These are phyloP conservation scores for Austroboletus niveus DNA, from an alignment of 1,284 basidiomycete species.

Conservation along the genomic window DNA sequence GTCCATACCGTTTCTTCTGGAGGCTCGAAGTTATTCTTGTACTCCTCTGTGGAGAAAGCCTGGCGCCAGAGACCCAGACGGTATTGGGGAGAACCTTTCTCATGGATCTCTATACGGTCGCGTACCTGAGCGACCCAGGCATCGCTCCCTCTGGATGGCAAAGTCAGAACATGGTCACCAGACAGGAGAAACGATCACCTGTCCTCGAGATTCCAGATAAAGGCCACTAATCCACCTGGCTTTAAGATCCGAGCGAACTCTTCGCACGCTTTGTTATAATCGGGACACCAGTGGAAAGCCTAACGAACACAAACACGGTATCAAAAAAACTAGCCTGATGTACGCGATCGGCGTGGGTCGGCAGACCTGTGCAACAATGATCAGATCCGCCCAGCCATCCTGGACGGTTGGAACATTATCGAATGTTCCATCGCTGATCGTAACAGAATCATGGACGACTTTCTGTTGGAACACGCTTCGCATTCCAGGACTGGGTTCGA, in stretches of 20 bases:
- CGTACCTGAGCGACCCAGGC: constrained; percentile 70
- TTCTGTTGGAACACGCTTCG: constrained; percentile 55
- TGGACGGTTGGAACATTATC: constrained; percentile 50
- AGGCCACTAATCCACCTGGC: constrained; percentile 57
- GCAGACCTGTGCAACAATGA: constrained; percentile 70
- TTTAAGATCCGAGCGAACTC: constrained; percentile 75
- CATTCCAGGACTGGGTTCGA: constrained; percentile 78
- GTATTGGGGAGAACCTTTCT: constrained; percentile 70
- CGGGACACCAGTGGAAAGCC: constrained; percentile 83
- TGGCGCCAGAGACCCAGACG: constrained; percentile 68
- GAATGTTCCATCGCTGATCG: constrained; percentile 61
- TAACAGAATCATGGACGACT: constrained; percentile 50
- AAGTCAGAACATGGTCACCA: not conserved
- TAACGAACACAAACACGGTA: constrained; percentile 25
- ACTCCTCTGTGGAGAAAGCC: constrained; percentile 56
- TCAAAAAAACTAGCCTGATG: not conserved
- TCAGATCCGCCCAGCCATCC: constrained; percentile 68
- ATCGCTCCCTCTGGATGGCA: constrained; percentile 47
- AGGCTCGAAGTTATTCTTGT: constrained; percentile 50
- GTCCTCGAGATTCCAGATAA: constrained; percentile 82
- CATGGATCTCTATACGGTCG: constrained; percentile 62
- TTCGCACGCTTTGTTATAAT: constrained; percentile 58
- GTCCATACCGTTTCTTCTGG: constrained; percentile 54
- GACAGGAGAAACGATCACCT: constrained; percentile 37
- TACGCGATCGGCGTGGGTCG: not conserved